Evolutionary conservation across 768 basidiomycete species (phyloP).

Genomic region (Lyophyllum semitale): DNA sequence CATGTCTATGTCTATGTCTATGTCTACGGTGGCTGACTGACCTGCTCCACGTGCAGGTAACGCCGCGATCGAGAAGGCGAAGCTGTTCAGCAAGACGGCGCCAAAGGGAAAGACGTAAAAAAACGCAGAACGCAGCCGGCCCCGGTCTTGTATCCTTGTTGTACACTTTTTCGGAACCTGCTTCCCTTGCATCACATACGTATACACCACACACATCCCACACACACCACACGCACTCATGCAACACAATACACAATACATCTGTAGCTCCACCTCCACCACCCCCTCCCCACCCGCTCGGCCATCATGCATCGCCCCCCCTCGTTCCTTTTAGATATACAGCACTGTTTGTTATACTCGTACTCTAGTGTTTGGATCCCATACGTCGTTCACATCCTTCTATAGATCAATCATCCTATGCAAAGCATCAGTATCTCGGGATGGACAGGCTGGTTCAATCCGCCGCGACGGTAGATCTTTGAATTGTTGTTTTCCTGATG

Average conservation of each 20-base stretch:
- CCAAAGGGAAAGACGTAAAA: slow-evolving; percentile 65
- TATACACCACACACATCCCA: background rate
- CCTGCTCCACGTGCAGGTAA: slow-evolving; percentile 50
- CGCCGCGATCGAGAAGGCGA: slow-evolving; percentile 89
- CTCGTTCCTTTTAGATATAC: background rate
- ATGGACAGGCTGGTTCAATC: too few species aligned
- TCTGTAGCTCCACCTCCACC: background rate
- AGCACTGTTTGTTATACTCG: background rate
- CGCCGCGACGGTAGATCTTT: too few species aligned
- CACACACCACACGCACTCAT: too few species aligned
- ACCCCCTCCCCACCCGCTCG: background rate
- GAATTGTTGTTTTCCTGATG: too few species aligned
- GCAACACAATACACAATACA: too few species aligned
- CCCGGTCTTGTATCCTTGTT: too few species aligned
- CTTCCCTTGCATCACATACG: background rate
- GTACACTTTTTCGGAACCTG: too few species aligned
- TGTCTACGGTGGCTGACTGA: too few species aligned
- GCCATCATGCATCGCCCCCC: too few species aligned
- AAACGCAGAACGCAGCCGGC: background rate
- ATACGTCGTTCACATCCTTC: background rate
- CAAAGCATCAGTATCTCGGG: too few species aligned
- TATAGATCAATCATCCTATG: too few species aligned
- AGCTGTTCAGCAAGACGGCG: slow-evolving; percentile 86
- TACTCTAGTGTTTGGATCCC: background rate
- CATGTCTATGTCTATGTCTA: too few species aligned